phyloP scores from a whole-genome alignment of 2,329 filamentous ascomycete species.

The Aspergillus costaricaensis region DNA sequence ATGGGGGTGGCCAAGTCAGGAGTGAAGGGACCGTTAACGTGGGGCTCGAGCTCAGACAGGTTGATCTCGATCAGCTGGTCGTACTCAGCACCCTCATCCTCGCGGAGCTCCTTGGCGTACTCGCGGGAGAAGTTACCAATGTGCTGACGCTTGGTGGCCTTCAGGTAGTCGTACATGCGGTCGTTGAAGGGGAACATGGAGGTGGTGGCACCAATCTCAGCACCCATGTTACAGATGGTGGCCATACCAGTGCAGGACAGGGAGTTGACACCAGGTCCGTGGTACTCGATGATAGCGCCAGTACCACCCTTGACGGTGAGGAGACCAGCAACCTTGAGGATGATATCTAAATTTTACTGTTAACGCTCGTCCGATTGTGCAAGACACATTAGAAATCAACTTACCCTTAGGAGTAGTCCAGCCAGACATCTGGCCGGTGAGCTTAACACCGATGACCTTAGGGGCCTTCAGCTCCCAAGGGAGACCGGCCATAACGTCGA shows the following conservation, averaged over 20 bases:
- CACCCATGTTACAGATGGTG: slow-evolving; percentile 72
- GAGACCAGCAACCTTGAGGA: slow-evolving; percentile 94
- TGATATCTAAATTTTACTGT: slow-evolving; percentile 67
- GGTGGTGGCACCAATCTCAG: slow-evolving; percentile 73
- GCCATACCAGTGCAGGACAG: slow-evolving; percentile 85
- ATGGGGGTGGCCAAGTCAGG: slow-evolving; percentile 97
- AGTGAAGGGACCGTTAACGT: slow-evolving; percentile 98
- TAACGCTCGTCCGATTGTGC: background rate
- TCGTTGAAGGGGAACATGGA: slow-evolving; percentile 98
- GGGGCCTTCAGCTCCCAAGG: slow-evolving; percentile 99
- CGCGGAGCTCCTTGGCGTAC: slow-evolving; percentile 82
- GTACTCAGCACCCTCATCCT: slow-evolving; percentile 90
- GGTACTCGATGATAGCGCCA: slow-evolving; percentile 68
- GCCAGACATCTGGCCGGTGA: slow-evolving; percentile 84
- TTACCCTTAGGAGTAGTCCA: slow-evolving; percentile 92
- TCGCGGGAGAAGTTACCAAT: slow-evolving; percentile 87
- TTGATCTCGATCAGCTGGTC: slow-evolving; percentile 97
- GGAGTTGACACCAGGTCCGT: slow-evolving; percentile 69
- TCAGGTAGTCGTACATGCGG: slow-evolving; percentile 94
- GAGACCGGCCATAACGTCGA: slow-evolving; percentile 96
- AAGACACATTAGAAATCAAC: slow-evolving; percentile 28
- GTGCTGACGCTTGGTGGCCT: slow-evolving; percentile 81
- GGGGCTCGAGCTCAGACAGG: slow-evolving; percentile 89
- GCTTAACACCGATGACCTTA: slow-evolving; percentile 93
- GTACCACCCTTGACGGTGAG: slow-evolving; percentile 98